A percentile compares a stretch with the other conserved stretches of the same genome.
phyloP scores from a whole-genome alignment of 208 protist genomes.

The Giardia duodenalis region DNA sequence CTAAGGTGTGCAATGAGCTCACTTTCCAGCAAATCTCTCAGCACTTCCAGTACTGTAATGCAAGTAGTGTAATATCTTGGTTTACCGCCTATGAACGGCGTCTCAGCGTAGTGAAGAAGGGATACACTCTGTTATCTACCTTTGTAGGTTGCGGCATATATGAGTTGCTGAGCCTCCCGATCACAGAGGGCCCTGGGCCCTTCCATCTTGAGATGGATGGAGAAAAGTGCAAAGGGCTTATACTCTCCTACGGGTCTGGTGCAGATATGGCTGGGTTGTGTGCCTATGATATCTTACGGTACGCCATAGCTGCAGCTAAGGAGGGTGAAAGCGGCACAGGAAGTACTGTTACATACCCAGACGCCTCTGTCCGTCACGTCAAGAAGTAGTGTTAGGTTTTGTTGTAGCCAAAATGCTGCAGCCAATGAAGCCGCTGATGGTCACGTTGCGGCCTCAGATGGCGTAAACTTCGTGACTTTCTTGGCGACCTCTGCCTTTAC shows the following conservation, averaged over 20 bases:
- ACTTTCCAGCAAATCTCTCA: not conserved
- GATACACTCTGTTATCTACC: not conserved
- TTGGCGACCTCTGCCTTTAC: not conserved
- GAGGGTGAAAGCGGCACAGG: too few species aligned
- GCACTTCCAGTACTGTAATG: not conserved
- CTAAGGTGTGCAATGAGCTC: not conserved
- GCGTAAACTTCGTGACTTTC: not conserved
- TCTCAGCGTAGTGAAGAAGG: not conserved
- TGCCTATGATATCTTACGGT: not conserved
- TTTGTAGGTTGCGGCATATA: not conserved
- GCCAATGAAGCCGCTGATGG: too few species aligned
- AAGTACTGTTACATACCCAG: too few species aligned
- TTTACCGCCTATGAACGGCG: not conserved
- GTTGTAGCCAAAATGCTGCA: too few species aligned
- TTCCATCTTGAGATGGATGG: too few species aligned
- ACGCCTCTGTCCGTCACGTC: too few species aligned
- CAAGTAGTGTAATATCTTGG: not conserved
- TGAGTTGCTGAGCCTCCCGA: not conserved
- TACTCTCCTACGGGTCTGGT: not conserved
- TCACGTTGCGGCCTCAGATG: too few species aligned
- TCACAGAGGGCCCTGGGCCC: too few species aligned
- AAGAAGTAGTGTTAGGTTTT: too few species aligned
- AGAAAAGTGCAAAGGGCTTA: too few species aligned
- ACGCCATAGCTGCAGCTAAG: not conserved
- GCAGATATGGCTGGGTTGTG: not conserved